Evolutionary conservation across 768 basidiomycete genomes (phyloP).

Genomic region (Coprinellus aureogranulatus): DNA sequence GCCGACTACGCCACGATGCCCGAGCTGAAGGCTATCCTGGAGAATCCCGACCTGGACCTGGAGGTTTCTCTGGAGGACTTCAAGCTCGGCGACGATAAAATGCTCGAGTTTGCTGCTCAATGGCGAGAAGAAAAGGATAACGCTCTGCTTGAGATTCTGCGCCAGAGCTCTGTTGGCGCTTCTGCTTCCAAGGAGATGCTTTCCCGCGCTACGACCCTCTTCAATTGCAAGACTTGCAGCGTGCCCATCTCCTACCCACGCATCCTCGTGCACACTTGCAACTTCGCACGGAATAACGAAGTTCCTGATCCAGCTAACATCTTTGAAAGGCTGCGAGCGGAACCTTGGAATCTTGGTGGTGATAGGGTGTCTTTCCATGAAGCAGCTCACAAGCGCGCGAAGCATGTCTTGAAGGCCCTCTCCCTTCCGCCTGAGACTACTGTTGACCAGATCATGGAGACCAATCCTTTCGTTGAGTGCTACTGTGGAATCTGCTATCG

Average conservation of each 20-base stretch:
- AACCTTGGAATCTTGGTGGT: slow-evolving; percentile 7
- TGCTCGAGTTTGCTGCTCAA: slow-evolving; percentile 15
- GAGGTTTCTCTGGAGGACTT: slow-evolving; percentile 18
- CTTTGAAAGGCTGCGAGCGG: slow-evolving; percentile 6
- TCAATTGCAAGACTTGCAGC: slow-evolving; percentile 21
- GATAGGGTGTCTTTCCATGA: slow-evolving; percentile 9
- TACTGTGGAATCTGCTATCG: slow-evolving; percentile 1
- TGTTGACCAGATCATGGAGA: slow-evolving; percentile 1
- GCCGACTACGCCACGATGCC: slow-evolving; percentile 22
- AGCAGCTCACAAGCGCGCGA: slow-evolving; percentile 5
- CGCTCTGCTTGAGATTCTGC: slow-evolving; percentile 18
- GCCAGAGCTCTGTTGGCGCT: slow-evolving; percentile 2
- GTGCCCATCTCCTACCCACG: slow-evolving; percentile 25
- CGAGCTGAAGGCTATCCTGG: slow-evolving; percentile 19
- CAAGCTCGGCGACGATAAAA: slow-evolving; percentile 10
- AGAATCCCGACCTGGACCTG: slow-evolving; percentile 14
- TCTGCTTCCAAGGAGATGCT: slow-evolving; percentile 11
- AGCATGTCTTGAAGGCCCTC: slow-evolving; percentile 3
- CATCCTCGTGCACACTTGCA: slow-evolving; percentile 23
- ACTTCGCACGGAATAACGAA: background rate
- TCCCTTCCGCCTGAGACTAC: background rate
- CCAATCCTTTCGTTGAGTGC: slow-evolving; percentile 7
- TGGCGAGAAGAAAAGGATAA: slow-evolving; percentile 20
- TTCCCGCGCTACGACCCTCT: slow-evolving; percentile 21
- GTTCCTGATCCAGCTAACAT: slow-evolving; percentile 1